Percentiles rank a stretch among this genome's conserved stretches.
Conservation (phyloP, 1,139 yeast genomes). For the Dujonia santamariae region DNA sequence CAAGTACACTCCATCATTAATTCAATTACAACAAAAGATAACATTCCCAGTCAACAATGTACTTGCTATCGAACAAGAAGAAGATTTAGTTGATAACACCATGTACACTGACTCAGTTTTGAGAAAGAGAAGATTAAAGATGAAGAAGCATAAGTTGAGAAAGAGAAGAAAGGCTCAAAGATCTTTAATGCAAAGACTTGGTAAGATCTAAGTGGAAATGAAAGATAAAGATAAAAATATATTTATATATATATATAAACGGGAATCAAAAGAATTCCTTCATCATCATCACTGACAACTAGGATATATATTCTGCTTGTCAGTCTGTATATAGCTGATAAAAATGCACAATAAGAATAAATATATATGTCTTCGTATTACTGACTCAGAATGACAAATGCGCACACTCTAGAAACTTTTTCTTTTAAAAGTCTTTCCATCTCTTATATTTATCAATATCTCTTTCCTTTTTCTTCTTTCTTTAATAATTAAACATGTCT, state of each 20-base stretch:
- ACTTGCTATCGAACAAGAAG: constrained; percentile 1
- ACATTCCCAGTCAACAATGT: constrained; percentile 4
- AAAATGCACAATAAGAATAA: no score
- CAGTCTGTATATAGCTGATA: no score
- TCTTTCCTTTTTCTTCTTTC: background rate
- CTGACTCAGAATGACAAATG: no score
- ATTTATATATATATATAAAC: no score
- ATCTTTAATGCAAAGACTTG: constrained; percentile 56
- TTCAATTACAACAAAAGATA: background rate
- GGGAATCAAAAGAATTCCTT: no score
- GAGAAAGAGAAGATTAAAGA: constrained; percentile 66
- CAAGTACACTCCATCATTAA: background rate
- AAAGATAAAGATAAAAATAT: no score
- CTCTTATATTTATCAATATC: background rate
- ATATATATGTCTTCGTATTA: no score
- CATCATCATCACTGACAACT: no score
- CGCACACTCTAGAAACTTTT: no score
- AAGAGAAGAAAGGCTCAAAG: constrained; percentile 68
- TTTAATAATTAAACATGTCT: constrained; percentile 3
- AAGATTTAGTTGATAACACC: constrained; percentile 19
- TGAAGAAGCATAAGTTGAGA: constrained; percentile 72
- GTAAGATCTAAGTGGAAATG: constrained; percentile 31
- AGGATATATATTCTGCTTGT: no score
- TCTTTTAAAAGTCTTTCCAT: no score
- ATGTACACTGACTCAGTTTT: constrained; percentile 56